These are phyloP conservation scores for Endoconidiophora laricicola DNA, from an alignment of 2,329 filamentous ascomycete genomes.

Conservation along the genomic window DNA sequence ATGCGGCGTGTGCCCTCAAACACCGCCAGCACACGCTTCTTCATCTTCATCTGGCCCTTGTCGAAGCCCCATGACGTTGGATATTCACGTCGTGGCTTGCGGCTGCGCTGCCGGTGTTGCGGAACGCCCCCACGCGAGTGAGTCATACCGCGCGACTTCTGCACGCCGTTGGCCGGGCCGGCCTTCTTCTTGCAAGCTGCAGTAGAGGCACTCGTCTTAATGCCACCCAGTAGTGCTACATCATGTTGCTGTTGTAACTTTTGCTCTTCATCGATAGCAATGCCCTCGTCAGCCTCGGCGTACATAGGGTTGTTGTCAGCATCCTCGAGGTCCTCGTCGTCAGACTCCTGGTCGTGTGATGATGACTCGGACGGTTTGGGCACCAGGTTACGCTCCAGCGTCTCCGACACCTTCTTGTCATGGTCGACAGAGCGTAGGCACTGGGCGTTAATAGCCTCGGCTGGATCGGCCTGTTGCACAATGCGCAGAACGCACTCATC, in stretches of 20 bases:
- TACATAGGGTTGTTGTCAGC: slow-evolving; percentile 38
- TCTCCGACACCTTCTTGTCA: slow-evolving; percentile 44
- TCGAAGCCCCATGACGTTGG: slow-evolving; percentile 87
- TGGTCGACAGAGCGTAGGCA: slow-evolving; percentile 49
- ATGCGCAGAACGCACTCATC: slow-evolving; percentile 59
- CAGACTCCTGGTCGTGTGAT: slow-evolving; percentile 31
- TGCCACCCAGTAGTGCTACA: slow-evolving; percentile 31
- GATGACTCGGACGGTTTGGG: slow-evolving; percentile 34
- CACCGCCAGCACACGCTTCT: slow-evolving; percentile 86
- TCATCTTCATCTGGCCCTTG: slow-evolving; percentile 90
- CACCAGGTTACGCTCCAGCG: slow-evolving; percentile 46
- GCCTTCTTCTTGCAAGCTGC: slow-evolving; percentile 36
- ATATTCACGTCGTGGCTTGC: slow-evolving; percentile 87
- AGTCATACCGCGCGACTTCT: slow-evolving; percentile 57
- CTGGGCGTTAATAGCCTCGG: slow-evolving; percentile 51
- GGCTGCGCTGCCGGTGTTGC: slow-evolving; percentile 43
- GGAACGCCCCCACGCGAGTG: slow-evolving; percentile 60
- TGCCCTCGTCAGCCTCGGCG: slow-evolving; percentile 24
- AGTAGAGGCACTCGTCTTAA: slow-evolving; percentile 27
- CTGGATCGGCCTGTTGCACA: slow-evolving; percentile 54
- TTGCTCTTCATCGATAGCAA: slow-evolving; percentile 12
- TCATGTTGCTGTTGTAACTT: too few relatives aligned
- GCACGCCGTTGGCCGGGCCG: slow-evolving; percentile 39
- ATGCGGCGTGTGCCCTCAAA: slow-evolving; percentile 78
- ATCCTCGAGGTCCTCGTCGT: slow-evolving; percentile 40